Evolutionary conservation across 306 rosid species (phyloP), one percentile per base, ranked within the genome.

Genomic region (Cucurbita ficifolia): DNA sequence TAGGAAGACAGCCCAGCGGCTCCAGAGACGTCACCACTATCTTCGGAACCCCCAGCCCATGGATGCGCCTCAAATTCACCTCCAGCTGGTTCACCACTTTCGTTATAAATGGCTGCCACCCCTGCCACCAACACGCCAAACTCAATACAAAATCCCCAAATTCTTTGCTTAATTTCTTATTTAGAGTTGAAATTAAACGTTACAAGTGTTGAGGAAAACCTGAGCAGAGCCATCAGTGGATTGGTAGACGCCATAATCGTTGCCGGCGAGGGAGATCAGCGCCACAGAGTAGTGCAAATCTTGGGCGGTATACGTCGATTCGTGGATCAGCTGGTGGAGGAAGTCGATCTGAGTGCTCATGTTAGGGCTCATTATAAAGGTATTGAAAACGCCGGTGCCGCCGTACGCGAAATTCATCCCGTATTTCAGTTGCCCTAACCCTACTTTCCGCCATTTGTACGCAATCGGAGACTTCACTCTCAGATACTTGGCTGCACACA

Each of bases 331-430:
- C 0, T 58, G 69, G 16, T 82, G 73, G 21, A 91, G 85, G 43
- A 77, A 78, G 76, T 87, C 81, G 11, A 94, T 91, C 80, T 94
- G 99, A 8, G 81, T 77, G 16, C 92, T 87, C 99, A 94, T 89
- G 86, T 94, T 94, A 13, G 99, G 96, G 18, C 73, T 82, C 52
- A 33, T 11, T 60, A 57, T 54, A 36, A 62, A 78, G 3, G 99
- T 94, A 7, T 89, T 13, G 75, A 94, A 94, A 1, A 88, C 92
- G 17, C 99, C 99, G 0, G 88, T 89, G 4, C 99, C 97, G 36
- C 99, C 99, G 55, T 83, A 75, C 0, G 99, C 99, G 65, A 89
- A 91, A 81, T 91, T 94, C 87, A 94, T 84, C 13, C 99, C 99
- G 55, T 88, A 42, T 75, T 84, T 89, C 77, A 86, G 33, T 39